Evolutionary conservation across 768 basidiomycete species (phyloP).

Genomic region (Exsudoporus frostii): DNA sequence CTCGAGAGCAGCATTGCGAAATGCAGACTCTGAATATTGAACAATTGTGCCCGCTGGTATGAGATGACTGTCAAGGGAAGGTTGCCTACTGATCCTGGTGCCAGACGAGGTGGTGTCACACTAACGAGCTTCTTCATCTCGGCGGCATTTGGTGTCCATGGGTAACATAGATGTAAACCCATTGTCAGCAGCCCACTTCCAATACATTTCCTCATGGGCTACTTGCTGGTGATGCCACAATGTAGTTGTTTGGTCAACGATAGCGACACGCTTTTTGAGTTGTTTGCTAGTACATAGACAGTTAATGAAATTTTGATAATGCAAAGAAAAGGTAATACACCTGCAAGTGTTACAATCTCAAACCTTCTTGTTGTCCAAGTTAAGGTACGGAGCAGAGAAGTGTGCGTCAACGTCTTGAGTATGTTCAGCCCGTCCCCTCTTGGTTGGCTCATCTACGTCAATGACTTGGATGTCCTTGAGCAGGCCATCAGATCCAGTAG

Average conservation of each 20-base stretch:
- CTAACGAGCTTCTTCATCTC: neutral
- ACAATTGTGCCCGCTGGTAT: neutral
- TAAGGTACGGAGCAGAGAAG: neutral
- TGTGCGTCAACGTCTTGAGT: too few relatives aligned
- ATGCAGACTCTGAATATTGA: neutral
- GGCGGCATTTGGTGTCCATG: neutral
- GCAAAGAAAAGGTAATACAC: neutral
- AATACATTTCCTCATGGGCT: neutral
- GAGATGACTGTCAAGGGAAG: neutral
- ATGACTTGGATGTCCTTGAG: too few relatives aligned
- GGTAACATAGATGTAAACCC: neutral
- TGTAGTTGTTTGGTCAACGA: neutral
- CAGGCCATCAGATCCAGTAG: neutral
- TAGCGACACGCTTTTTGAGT: neutral
- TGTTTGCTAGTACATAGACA: too few relatives aligned
- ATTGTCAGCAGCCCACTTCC: neutral
- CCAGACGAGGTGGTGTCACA: neutral
- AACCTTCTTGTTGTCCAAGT: neutral
- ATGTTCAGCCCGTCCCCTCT: too few relatives aligned
- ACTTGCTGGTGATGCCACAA: neutral
- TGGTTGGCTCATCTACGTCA: too few relatives aligned
- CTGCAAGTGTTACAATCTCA: neutral
- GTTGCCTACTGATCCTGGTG: neutral
- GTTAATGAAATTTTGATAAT: too few relatives aligned
- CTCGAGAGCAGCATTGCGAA: neutral